Evolutionary conservation across 345 rosid genomes (phyloP), one percentile per base, ranked within the genome.

Genomic region (Populus davidiana): DNA sequence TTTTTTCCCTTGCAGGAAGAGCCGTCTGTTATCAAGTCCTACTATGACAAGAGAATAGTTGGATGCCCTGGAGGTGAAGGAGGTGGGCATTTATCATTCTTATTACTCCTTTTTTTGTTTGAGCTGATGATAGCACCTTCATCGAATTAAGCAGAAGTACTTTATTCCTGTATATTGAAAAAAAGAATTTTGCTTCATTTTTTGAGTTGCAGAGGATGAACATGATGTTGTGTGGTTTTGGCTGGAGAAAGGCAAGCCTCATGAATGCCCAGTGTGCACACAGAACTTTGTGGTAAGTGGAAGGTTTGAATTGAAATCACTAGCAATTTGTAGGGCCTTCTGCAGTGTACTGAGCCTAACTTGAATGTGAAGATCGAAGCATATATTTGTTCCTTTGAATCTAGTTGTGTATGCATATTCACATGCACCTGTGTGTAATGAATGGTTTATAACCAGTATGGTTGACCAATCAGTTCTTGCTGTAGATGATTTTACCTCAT

Each of bases 171-270:
- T 59, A n/a, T 16, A 59, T 11, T 39, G 49, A 12, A 63, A 44
- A 29, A 39, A 38, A 41, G 7, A 5, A 31, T 4, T 41, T 69
- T 36, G 52, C 67, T 11, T n/a, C 1, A 23, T 75, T 35, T 75
- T 73, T 47, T 72, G 5, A 50, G 63, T 75, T 78, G 75, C 81
- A 96, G 99, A 93, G 89, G 97, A 92, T 41, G 97, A 93, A 80
- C 99, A 96, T 75, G 98, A 96, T 73, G 96, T 95, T 74, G 96
- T 93, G 52, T 93, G 98, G 98, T 96, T 96, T 88, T 92, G 98
- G 99, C 87, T 93, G 85, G 89, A 90, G 88, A 92, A 93, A 83
- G 97, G 91, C 86, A 88, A 90, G 87, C 87, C 91, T 17, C 82
- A 84, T 70, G 96, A 93, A 74, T 95, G 99, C 79, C 93, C 94